These are phyloP conservation scores for Xylaria venustula DNA, from an alignment of 495 filamentous ascomycete species.

Conservation along the genomic window DNA sequence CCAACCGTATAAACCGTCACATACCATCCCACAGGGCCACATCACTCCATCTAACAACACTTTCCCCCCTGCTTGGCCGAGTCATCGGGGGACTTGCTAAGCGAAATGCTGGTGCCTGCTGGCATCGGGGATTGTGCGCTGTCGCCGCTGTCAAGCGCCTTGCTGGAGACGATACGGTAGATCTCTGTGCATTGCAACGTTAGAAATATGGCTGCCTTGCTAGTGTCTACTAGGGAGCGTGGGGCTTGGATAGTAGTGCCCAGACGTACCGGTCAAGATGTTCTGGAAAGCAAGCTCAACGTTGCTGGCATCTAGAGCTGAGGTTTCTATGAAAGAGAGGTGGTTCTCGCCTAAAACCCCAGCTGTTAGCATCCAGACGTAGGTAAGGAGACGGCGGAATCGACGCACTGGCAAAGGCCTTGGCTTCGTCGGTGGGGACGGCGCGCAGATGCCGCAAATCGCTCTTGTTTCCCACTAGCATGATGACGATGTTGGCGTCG, in stretches of 20 bases:
- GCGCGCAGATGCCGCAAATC: conserved; percentile 98
- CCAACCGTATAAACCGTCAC: conserved; percentile 39
- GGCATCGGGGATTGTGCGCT: conserved; percentile 69
- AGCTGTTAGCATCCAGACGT: conserved; percentile 20
- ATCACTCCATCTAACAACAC: conserved; percentile 68
- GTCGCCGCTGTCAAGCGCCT: conserved; percentile 87
- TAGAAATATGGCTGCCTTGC: conserved; percentile 13
- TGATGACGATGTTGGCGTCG: conserved; percentile 99
- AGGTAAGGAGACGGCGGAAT: not conserved
- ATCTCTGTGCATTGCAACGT: conserved; percentile 65
- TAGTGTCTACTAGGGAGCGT: too few relatives aligned
- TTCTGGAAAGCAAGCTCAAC: conserved; percentile 99
- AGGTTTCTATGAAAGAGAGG: conserved; percentile 98
- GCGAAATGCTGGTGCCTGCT: conserved; percentile 74
- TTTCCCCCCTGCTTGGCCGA: conserved; percentile 73
- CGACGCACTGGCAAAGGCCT: conserved; percentile 90
- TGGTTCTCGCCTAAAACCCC: conserved; percentile 77
- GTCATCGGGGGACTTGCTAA: conserved; percentile 75
- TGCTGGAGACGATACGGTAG: conserved; percentile 98
- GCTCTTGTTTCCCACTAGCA: conserved; percentile 99
- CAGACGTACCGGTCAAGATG: conserved; percentile 84
- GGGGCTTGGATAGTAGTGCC: not conserved
- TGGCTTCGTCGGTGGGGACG: conserved; percentile 97
- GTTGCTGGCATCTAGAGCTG: conserved; percentile 97
- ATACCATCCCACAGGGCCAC: conserved; percentile 26